phyloP scores from a whole-genome alignment of 495 filamentous ascomycete species.

The Neurospora sp. region DNA sequence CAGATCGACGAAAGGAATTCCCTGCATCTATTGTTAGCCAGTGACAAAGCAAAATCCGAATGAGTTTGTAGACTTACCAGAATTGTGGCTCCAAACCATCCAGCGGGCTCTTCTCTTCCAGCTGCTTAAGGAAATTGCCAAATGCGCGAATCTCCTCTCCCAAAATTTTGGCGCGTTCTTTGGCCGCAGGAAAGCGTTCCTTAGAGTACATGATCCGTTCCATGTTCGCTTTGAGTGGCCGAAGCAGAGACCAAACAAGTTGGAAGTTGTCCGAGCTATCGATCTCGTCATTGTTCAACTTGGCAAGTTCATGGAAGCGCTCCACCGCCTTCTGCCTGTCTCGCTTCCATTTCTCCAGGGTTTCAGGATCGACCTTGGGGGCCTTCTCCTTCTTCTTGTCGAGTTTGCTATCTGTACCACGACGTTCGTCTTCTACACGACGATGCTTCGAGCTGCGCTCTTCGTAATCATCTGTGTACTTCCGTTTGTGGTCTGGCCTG shows the following conservation, averaged over 20 bases:
- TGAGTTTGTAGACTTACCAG: conserved; percentile 23
- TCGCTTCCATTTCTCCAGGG: conserved; percentile 21
- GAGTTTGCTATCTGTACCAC: conserved; percentile 13
- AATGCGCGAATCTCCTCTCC: conserved; percentile 36
- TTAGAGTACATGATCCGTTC: conserved; percentile 33
- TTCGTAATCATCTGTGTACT: conserved; percentile 28
- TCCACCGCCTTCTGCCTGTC: conserved; percentile 24
- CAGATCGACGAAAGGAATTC: conserved; percentile 30
- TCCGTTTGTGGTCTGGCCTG: conserved; percentile 35
- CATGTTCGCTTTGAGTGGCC: conserved; percentile 33
- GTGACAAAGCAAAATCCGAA: neutral
- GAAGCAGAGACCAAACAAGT: conserved; percentile 33
- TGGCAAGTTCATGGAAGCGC: conserved; percentile 22
- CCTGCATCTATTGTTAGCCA: conserved; percentile 16
- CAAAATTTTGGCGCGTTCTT: conserved; percentile 35
- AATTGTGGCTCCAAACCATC: conserved; percentile 35
- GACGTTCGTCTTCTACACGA: conserved; percentile 21
- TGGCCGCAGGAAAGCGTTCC: conserved; percentile 31
- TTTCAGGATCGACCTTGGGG: conserved; percentile 23
- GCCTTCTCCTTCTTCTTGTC: conserved; percentile 23
- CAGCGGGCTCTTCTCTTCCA: conserved; percentile 23
- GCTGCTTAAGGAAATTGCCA: conserved; percentile 32
- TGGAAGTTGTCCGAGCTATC: conserved; percentile 21
- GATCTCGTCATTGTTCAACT: conserved; percentile 22
- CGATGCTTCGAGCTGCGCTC: conserved; percentile 25